A percentile compares a stretch with the other conserved stretches of the same genome.
Evolutionary conservation across 1,284 basidiomycete species (phyloP).

Genomic region (Pholiota adiposa): DNA sequence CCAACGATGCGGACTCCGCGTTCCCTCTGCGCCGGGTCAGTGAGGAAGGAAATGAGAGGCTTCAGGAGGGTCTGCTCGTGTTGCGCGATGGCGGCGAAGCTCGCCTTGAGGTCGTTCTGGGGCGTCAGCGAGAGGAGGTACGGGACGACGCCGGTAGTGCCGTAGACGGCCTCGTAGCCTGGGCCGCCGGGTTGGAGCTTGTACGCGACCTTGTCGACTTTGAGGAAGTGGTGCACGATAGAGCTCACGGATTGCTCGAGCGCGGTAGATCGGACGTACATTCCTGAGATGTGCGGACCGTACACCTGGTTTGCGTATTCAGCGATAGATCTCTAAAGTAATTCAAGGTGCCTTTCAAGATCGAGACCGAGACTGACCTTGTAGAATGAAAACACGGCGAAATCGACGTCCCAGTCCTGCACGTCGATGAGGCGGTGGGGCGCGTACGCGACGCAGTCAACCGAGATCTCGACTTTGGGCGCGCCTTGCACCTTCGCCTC

Average conservation of each 20-base stretch:
- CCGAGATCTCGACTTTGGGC: slow-evolving; percentile 63
- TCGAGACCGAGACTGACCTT: no score
- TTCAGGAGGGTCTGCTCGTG: slow-evolving; percentile 47
- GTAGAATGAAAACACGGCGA: slow-evolving; percentile 74
- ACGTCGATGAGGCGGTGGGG: slow-evolving; percentile 76
- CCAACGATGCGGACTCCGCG: slow-evolving; percentile 74
- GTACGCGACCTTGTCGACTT: slow-evolving; percentile 50
- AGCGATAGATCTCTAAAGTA: neutral
- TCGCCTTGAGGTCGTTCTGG: slow-evolving; percentile 45
- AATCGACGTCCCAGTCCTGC: slow-evolving; percentile 77
- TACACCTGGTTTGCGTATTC: slow-evolving; percentile 55
- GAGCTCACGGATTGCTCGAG: slow-evolving; percentile 55
- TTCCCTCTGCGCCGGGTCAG: slow-evolving; percentile 41
- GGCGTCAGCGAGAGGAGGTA: slow-evolving; percentile 69
- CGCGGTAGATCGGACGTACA: slow-evolving; percentile 58
- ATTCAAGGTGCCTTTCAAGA: neutral
- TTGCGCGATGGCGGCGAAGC: slow-evolving; percentile 50
- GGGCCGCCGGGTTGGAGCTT: slow-evolving; percentile 76
- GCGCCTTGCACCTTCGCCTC: slow-evolving; percentile 57
- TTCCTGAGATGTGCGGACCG: slow-evolving; percentile 70
- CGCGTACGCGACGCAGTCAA: slow-evolving; percentile 83
- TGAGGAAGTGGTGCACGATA: slow-evolving; percentile 74
- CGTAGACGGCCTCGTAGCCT: slow-evolving; percentile 74
- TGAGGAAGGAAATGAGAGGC: slow-evolving; percentile 41
- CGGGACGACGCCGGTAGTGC: slow-evolving; percentile 59